phyloP scores from a whole-genome alignment of 805 yeast species.

The Kregervanrija pseudodelftensis region DNA sequence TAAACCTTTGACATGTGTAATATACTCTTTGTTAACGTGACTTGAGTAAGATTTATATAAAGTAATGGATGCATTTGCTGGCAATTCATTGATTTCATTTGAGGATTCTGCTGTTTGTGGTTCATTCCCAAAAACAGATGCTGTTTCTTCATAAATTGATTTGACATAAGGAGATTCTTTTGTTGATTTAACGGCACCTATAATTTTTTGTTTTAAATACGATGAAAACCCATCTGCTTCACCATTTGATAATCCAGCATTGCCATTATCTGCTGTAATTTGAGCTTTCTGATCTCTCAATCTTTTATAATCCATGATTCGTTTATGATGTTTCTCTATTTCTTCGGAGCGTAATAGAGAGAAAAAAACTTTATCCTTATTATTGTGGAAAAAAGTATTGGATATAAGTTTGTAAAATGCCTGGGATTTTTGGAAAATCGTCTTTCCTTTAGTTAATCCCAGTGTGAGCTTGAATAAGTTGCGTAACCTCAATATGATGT shows the following conservation, averaged over 20 bases:
- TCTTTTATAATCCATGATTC: slow-evolving; percentile 1
- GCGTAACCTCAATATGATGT: slow-evolving; percentile 4
- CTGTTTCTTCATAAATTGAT: slow-evolving; percentile 28
- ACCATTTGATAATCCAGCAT: not conserved
- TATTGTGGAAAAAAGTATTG: slow-evolving; percentile 1
- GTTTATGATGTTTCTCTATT: slow-evolving; percentile 11
- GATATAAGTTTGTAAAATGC: no score
- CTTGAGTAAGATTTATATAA: slow-evolving; percentile 54
- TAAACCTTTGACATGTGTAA: slow-evolving; percentile 67
- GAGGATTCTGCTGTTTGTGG: not conserved
- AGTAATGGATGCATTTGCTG: slow-evolving; percentile 53
- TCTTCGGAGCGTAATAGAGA: slow-evolving; percentile 16
- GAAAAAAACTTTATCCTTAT: slow-evolving; percentile 24
- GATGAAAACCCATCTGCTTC: slow-evolving; percentile 15
- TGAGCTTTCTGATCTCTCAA: not conserved
- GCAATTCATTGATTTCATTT: slow-evolving; percentile 26
- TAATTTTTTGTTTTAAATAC: slow-evolving; percentile 32
- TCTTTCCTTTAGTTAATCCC: not conserved
- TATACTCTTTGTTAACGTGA: slow-evolving; percentile 30
- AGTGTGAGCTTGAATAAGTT: slow-evolving; percentile 10
- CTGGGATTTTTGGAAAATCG: no score
- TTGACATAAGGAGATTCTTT: slow-evolving; percentile 43
- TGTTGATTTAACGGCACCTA: slow-evolving; percentile 43
- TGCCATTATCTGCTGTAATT: not conserved
- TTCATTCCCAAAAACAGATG: slow-evolving; percentile 12